Evolutionary conservation across 495 filamentous ascomycete species (phyloP), one percentile per base, ranked within the genome.

Genomic region (Cenococcum geophilum): DNA sequence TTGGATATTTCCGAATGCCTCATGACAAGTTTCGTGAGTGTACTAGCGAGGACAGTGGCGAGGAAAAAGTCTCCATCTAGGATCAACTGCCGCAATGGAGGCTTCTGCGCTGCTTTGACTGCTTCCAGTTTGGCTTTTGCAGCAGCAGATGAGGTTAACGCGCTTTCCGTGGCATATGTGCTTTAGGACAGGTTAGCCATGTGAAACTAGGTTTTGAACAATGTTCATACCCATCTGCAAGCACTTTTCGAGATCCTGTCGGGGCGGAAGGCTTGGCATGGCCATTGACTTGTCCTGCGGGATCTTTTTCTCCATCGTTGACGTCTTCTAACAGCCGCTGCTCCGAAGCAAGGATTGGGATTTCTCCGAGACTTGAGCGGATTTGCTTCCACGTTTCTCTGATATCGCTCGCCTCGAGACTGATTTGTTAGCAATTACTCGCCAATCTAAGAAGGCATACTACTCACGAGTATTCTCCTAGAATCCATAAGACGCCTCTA

Each of bases 1-100:
- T 88, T 79, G 18, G 92, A 95, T 61, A 97, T 91, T 74, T 97
- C 92, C 4, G 91, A 88, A 72, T 99, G 92, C 42, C 95, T 89
- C 91, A 99, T 97, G 59, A 97, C 95, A 51, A 99, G 79, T 73
- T 99, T 99, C 9, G 93, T 97, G 59, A 99, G 82, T 1, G 95
- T 96, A 8, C 91, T 90, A 0, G 93, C 89, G 32, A 99, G 86
- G 14, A 97, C 93, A 8, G 93, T 88, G 18, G 91, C 87, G n/a
- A 99, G 80, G 71, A 96, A 99, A 76, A 92, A 97, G 71, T 99
- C 95, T 43, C 95, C 93, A 70, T 99, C 95, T 20, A 99, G 80
- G 54, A 99, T 96, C 47, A 99, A 82, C 65, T 96, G 91, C 59
- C 95, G 84, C 61, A 99, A 82, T 47, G 95, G 95, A 4, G 95